Percentiles rank a stretch among this genome's conserved stretches.
Conservation (phyloP, 345 rosid species). For the Linum trigynum region DNA sequence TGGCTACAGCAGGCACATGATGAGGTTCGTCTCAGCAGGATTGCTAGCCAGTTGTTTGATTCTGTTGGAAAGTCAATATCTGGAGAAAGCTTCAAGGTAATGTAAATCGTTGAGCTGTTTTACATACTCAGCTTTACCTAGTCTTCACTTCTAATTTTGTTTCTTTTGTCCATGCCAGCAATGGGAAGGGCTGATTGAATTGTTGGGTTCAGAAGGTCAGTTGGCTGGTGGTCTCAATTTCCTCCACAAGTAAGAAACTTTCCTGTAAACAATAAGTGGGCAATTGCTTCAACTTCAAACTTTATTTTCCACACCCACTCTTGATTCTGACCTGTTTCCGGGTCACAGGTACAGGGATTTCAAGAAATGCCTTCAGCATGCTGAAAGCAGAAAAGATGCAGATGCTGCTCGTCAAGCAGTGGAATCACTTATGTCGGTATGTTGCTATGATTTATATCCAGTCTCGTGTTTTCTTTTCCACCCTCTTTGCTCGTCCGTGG, state of each 20-base stretch:
- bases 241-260: conserved; percentile 61
- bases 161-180: conserved; percentile 41
- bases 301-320: neutral
- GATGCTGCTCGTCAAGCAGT: conserved; percentile 61
- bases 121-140: neutral
- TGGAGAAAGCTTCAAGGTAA: conserved; percentile 85
- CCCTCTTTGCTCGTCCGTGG: neutral
- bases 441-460: neutral
- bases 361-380: conserved; percentile 64
- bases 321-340: conserved; percentile 3
- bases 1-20: conserved; percentile 95
- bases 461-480: no score
- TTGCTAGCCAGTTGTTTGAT: conserved; percentile 80
- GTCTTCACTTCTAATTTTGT: neutral
- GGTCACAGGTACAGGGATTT: conserved; percentile 77
- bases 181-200: conserved; percentile 90
- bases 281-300: neutral
- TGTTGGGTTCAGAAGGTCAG: conserved; percentile 74
- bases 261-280: neutral
- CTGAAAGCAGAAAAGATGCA: conserved; percentile 44
- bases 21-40: conserved; percentile 57
- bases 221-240: conserved; percentile 85
- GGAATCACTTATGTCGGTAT: conserved; percentile 69
- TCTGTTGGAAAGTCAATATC: conserved; percentile 89
- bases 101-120: conserved; percentile 1